Evolutionary conservation across 768 basidiomycete species (phyloP), one percentile per base, ranked within the genome.

Genomic region (Mycena belliarum): DNA sequence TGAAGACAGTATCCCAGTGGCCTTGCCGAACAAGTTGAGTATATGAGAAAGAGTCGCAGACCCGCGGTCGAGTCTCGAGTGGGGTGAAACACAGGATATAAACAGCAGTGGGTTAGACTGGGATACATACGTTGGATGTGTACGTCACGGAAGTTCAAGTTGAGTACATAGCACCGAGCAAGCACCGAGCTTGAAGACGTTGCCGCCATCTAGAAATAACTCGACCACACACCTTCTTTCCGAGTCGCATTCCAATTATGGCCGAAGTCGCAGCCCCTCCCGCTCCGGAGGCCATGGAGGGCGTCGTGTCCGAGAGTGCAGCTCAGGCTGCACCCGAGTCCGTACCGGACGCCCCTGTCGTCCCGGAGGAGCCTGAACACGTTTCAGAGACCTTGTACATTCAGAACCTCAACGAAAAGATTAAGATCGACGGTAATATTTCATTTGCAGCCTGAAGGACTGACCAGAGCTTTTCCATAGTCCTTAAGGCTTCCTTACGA

Each of bases 351-450:
- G 58, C 60, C 9, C 66, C 72, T 16, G 66, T 7, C 2, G 59
- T 53, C 23, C 52, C 64, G 23, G 56, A 61, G 28, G 79, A 78
- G 49, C 67, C 72, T 18, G 84, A 87, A 65, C 52, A 75, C 62
- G 76, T 78, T 49, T 86, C 88, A 49, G 95, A 97, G 73, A 97
- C 95, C 6, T 80, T 97, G 24, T 98, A 98, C 70, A 89, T 98
- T 68, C 93, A 96, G 76, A 98, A 98, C 74, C 74, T 98, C 65
- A 97, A 98, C 69, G 95, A 98, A 77, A 93, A 90, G 77, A 88
- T 95, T 61, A 92, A 92, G 72, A 79, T 91, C 35, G 85, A 87
- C 53, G 87, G 89, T 88, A 44, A 41, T 65, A 32, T 14, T 40
- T 58, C 52, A 57, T 41, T 12, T 55, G 12, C 14, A 25, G 52